Percentiles rank a stretch among this genome's conserved stretches.
Evolutionary conservation across 495 filamentous ascomycete species (phyloP).

Genomic region (Parachaetomium inaequale): DNA sequence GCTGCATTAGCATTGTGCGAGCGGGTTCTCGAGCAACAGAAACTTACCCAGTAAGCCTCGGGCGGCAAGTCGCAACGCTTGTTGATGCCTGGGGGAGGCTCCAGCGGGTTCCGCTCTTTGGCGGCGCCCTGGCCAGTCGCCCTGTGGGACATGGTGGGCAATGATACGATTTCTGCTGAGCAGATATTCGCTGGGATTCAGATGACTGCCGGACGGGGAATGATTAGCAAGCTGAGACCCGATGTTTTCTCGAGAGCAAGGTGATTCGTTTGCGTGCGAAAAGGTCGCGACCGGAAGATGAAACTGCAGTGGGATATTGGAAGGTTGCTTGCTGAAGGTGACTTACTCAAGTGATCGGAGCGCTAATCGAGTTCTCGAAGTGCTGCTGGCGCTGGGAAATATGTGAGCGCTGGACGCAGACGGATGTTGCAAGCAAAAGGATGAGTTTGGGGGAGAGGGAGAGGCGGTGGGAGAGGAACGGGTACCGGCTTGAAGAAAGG

Average conservation of each 20-base stretch:
- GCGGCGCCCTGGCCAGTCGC: too few relatives aligned
- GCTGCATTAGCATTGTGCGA: neutral
- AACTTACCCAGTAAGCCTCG: constrained; percentile 40
- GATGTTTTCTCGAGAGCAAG: neutral
- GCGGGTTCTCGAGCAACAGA: too few relatives aligned
- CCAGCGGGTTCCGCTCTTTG: constrained; percentile 5
- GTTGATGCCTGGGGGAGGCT: constrained; percentile 22
- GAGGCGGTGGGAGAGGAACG: neutral
- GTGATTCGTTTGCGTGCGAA: too few relatives aligned
- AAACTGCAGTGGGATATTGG: neutral
- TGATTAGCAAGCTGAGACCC: neutral
- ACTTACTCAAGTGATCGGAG: neutral
- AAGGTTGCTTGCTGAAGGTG: neutral
- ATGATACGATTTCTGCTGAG: neutral
- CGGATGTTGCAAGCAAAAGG: neutral
- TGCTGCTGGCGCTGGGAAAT: neutral
- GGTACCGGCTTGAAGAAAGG: neutral
- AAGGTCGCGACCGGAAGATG: neutral
- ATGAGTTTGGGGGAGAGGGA: neutral
- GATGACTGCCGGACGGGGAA: neutral
- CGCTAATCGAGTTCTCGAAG: neutral
- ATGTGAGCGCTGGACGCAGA: neutral
- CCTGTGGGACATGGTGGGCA: constrained; percentile 2
- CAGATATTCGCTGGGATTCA: neutral
- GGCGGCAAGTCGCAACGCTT: constrained; percentile 45